Conservation (phyloP, 2,329 filamentous ascomycete species). For the Leptographium galeiforme region DNA sequence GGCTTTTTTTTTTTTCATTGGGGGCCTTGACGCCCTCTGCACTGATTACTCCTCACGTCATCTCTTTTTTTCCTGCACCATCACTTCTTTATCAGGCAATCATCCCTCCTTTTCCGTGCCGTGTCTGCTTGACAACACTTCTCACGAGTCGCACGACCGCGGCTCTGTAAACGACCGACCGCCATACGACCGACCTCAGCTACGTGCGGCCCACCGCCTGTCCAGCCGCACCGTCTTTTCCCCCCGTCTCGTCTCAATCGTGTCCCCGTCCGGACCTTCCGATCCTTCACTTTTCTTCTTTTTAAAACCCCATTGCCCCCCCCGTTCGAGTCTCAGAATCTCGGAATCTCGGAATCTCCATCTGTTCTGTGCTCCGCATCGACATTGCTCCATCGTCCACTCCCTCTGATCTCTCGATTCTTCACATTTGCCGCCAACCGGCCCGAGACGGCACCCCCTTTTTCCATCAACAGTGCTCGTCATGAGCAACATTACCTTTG, state of each 20-base stretch:
- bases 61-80: neutral
- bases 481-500: conserved; percentile 28
- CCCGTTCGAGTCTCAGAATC: neutral
- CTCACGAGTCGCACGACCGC: conserved; percentile 9
- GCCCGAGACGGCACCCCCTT: neutral
- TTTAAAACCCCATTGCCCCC: neutral
- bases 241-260: neutral
- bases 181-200: conserved; percentile 5
- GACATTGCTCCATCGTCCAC: neutral
- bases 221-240: neutral
- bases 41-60: neutral
- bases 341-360: neutral
- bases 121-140: neutral
- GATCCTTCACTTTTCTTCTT: neutral
- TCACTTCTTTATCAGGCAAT: neutral
- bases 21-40: neutral
- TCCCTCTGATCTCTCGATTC: neutral
- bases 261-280: neutral
- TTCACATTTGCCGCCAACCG: too few species aligned
- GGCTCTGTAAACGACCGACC: conserved; percentile 7
- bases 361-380: neutral
- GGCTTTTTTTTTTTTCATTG: neutral
- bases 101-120: neutral
- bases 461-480: neutral
- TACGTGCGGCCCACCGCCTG: neutral